Evolutionary conservation across 2,329 filamentous ascomycete genomes (phyloP).

Genomic region (Ceratocystis alfenasii): DNA sequence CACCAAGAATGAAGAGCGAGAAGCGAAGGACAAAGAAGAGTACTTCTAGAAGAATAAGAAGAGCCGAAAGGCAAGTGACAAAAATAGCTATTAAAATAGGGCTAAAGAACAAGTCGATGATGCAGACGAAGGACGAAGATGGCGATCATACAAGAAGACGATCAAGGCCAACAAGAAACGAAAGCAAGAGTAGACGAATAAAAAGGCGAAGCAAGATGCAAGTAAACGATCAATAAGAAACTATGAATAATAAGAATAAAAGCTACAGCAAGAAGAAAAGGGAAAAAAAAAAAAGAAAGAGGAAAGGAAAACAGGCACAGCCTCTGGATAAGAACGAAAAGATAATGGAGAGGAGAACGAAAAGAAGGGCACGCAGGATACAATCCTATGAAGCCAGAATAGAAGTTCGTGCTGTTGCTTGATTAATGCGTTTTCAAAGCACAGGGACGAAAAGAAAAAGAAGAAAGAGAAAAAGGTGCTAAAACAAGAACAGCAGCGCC

Average conservation of each 20-base stretch:
- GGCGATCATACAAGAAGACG: neutral
- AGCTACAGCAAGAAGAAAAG: slow-evolving; percentile 6
- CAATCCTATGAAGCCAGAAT: slow-evolving; percentile 11
- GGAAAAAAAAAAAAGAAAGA: neutral
- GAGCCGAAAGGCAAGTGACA: neutral
- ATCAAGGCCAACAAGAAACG: slow-evolving; percentile 4
- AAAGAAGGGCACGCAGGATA: slow-evolving; percentile 6
- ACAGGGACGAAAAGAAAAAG: slow-evolving; percentile 5
- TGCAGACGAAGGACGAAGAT: neutral
- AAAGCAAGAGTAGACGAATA: neutral
- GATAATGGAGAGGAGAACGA: neutral
- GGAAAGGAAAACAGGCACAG: neutral
- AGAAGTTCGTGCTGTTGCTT: neutral
- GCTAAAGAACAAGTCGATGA: neutral
- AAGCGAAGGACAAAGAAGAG: neutral
- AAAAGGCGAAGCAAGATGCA: neutral
- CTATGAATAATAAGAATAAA: neutral
- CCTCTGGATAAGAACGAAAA: neutral
- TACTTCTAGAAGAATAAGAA: slow-evolving; percentile 12
- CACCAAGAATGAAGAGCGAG: slow-evolving; percentile 4
- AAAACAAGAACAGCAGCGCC: slow-evolving; percentile 6
- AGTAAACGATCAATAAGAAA: neutral
- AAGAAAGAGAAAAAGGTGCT: slow-evolving; percentile 10
- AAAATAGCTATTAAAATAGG: neutral
- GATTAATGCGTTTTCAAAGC: neutral